phyloP scores from a whole-genome alignment of 768 basidiomycete species.

The Austroboletus eburneus region DNA sequence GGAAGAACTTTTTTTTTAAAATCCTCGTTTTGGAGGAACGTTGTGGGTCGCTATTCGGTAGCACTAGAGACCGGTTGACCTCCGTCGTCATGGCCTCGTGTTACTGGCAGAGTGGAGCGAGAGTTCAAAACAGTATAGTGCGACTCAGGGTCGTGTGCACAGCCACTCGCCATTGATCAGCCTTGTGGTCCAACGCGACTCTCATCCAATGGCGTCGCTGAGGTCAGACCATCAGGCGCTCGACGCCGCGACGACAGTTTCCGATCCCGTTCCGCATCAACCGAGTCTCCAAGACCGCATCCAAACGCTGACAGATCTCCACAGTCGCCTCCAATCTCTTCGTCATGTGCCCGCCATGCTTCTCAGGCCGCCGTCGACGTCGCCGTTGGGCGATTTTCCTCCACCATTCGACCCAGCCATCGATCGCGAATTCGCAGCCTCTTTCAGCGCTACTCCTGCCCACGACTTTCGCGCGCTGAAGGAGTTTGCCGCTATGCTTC shows the following conservation, averaged over 20 bases:
- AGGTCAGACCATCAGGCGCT: no score
- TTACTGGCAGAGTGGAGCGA: no score
- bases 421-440: slow-evolving; percentile 26
- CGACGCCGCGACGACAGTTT: background rate
- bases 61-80: no score
- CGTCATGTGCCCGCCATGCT: slow-evolving; percentile 45
- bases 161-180: slow-evolving; percentile 13
- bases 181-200: background rate
- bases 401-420: slow-evolving; percentile 25
- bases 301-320: slow-evolving; percentile 43
- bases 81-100: slow-evolving; percentile 5
- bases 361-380: slow-evolving; percentile 35
- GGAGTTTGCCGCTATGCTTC: slow-evolving; percentile 44
- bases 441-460: slow-evolving; percentile 25
- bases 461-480: slow-evolving; percentile 46
- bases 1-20: no score
- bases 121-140: no score
- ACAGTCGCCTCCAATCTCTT: slow-evolving; percentile 40
- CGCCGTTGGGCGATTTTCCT: slow-evolving; percentile 30
- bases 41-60: no score
- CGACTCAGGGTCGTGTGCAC: slow-evolving; percentile 6
- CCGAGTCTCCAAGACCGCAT: slow-evolving; percentile 41
- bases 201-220: slow-evolving; percentile 7
- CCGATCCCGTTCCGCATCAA: background rate
- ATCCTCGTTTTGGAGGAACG: no score